Evolutionary conservation across 768 basidiomycete species (phyloP).

Genomic region (Suillus subluteus): DNA sequence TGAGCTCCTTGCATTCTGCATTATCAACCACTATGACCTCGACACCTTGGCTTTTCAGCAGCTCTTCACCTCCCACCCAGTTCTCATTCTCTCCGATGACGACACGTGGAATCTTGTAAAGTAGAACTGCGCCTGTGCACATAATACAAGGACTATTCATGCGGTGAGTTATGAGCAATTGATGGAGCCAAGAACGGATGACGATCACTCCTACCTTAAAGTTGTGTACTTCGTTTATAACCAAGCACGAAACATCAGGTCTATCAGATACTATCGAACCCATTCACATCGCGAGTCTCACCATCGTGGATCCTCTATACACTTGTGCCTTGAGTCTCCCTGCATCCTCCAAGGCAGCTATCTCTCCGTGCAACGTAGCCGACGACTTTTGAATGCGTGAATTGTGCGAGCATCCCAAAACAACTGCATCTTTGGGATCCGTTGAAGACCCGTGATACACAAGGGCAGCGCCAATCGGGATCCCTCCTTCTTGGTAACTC

Average conservation of each 20-base stretch:
- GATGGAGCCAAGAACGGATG: neutral
- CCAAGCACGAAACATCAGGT: neutral
- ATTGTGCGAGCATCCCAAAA: constrained; percentile 50
- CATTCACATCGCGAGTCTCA: constrained; percentile 27
- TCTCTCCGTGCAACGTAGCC: constrained; percentile 51
- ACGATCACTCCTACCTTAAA: constrained; percentile 34
- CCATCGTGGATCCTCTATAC: constrained; percentile 55
- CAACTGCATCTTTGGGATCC: constrained; percentile 15
- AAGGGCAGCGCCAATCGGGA: constrained; percentile 65
- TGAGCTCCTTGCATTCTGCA: constrained; percentile 53
- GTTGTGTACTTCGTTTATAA: constrained; percentile 38
- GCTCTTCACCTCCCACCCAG: constrained; percentile 56
- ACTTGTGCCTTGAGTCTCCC: constrained; percentile 49
- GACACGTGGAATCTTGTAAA: constrained; percentile 66
- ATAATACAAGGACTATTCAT: constrained; percentile 60
- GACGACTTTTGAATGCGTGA: constrained; percentile 46
- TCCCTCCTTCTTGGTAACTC: constrained; percentile 54
- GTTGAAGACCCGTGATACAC: constrained; percentile 31
- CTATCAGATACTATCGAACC: neutral
- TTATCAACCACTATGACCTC: constrained; percentile 55
- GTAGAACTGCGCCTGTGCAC: constrained; percentile 66
- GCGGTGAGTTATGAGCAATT: neutral
- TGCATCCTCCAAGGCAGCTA: constrained; percentile 53
- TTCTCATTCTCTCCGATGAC: constrained; percentile 68
- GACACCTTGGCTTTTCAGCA: constrained; percentile 55